Base-by-base conservation (phyloP, 768 basidiomycete genomes). In the Lactifluus echinatus region DNA sequence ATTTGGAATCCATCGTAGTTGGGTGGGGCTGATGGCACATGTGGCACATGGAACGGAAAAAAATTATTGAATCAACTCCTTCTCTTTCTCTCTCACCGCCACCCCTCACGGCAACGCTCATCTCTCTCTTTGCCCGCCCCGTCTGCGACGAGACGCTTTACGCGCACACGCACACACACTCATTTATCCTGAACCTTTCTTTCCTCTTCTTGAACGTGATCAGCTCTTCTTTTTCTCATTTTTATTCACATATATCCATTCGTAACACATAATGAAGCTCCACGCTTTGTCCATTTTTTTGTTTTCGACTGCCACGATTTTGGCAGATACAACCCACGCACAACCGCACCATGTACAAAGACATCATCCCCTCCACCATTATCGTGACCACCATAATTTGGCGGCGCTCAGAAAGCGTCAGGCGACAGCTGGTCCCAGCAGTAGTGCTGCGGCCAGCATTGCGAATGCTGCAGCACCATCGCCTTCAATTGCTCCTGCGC, bases 201-300 rank as follows among this genome's bases (percentile, higher is more conserved):
- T 52, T 54, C 15, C 17, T 12, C 29, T 12, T 21, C 7, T n/a
- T 33, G n/a, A n/a, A n/a, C n/a, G n/a, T 23, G 8, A 2, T 17
- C 42, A n/a, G 23, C 7, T 33, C 23, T 17, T 36, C 37, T 23
- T 23, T 8, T 1, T 17, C 14, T 10, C 40, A 1, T 4, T 21
- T 12, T 40, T 21, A 10, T 5, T 12, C 8, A 8, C 7, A 5
- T 2, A 1, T 21, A 42, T 10, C 11, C 14, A 12, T 37, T 24
- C 26, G 26, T 23, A 6, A 6, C 4, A 4, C 4, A 8, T 36
- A 26, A 69, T 69, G 68, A 69, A 68, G 67, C 59, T 69, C 33
- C 51, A 64, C 42, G 52, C 64, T 42, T 56, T 67, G 40, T 52
- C 63, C 54, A 42, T 62, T 52, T 61, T 69, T 53, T 65, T 63